Conservation (phyloP, 306 rosid genomes). For the Delonix regia region DNA sequence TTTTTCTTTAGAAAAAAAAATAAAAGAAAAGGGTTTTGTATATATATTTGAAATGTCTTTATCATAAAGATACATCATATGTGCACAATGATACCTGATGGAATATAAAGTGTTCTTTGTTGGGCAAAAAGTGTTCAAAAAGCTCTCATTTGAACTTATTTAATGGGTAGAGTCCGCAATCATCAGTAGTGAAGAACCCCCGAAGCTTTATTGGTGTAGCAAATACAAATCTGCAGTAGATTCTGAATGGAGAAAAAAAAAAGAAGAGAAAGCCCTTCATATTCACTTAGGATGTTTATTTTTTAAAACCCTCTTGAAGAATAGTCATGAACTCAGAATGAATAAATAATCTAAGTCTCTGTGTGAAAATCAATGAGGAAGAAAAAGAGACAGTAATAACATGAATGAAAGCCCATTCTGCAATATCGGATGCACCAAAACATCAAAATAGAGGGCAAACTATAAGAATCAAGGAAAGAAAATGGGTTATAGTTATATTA, state of each 20-base stretch:
- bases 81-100: constrained; percentile 51
- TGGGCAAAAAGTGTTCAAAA: constrained; percentile 48
- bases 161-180: constrained; percentile 45
- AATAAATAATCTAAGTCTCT: too few species aligned
- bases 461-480: too few species aligned
- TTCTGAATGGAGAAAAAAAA: background rate
- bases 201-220: background rate
- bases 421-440: too few species aligned
- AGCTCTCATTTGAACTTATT: constrained; percentile 65
- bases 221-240: background rate
- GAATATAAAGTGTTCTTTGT: constrained; percentile 48
- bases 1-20: background rate
- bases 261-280: background rate
- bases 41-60: constrained; percentile 37
- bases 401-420: too few species aligned
- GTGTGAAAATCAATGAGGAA: too few species aligned
- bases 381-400: too few species aligned
- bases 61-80: constrained; percentile 52
- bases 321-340: too few species aligned
- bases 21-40: background rate
- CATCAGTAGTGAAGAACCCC: constrained; percentile 38
- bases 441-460: too few species aligned
- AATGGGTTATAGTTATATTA: too few species aligned
- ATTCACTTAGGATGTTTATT: too few species aligned
- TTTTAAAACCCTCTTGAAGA: too few species aligned